Evolutionary conservation across 2,329 filamentous ascomycete genomes (phyloP).

Genomic region (Hawksworthiomyces lignivorus): DNA sequence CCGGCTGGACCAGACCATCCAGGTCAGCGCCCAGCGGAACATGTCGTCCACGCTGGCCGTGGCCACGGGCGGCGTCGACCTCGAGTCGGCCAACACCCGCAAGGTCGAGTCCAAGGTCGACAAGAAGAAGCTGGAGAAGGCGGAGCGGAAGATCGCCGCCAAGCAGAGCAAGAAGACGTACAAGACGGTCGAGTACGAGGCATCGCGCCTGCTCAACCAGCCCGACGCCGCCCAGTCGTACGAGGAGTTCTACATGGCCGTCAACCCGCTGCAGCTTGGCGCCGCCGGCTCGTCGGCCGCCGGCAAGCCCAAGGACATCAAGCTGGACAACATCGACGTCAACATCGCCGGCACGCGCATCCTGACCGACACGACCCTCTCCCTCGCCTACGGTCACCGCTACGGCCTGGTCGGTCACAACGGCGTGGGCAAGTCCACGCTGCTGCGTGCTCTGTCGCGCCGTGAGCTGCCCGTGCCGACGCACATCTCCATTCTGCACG

Average conservation of each 20-base stretch:
- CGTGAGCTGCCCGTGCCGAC: conserved; percentile 92
- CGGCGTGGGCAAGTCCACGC: conserved; percentile 96
- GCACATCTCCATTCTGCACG: conserved; percentile 97
- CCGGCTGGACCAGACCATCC: conserved; percentile 87
- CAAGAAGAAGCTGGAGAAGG: conserved; percentile 98
- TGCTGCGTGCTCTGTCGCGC: conserved; percentile 82
- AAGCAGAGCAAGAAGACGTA: conserved; percentile 98
- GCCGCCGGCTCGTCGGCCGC: conserved; percentile 55
- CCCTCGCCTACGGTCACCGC: conserved; percentile 81
- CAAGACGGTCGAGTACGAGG: conserved; percentile 98
- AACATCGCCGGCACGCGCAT: conserved; percentile 86
- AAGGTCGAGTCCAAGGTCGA: conserved; percentile 98
- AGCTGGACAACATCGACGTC: conserved; percentile 92
- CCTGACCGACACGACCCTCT: conserved; percentile 81
- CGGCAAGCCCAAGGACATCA: conserved; percentile 97
- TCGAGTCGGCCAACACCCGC: conserved; percentile 84
- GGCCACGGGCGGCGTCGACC: conserved; percentile 73
- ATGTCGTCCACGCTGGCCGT: conserved; percentile 94
- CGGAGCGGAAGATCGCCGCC: conserved; percentile 91
- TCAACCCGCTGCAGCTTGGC: conserved; percentile 91
- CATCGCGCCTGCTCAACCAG: conserved; percentile 79
- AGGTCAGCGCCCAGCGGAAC: conserved; percentile 88
- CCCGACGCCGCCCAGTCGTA: conserved; percentile 82
- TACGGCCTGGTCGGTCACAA: conserved; percentile 99
- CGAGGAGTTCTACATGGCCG: conserved; percentile 99